Evolutionary conservation across 495 filamentous ascomycete species (phyloP).

Genomic region (Cercophora sp.): DNA sequence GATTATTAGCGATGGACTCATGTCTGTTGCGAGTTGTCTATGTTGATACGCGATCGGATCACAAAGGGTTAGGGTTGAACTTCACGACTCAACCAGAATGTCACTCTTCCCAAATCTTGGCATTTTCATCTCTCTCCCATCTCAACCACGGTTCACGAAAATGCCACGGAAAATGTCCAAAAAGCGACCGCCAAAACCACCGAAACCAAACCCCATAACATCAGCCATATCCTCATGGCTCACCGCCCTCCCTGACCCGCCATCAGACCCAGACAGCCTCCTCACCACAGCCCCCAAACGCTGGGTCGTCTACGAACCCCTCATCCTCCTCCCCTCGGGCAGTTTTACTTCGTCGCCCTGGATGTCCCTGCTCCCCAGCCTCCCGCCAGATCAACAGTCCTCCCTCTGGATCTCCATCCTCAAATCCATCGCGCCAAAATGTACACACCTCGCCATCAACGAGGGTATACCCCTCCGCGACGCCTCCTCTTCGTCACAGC

Average conservation of each 20-base stretch:
- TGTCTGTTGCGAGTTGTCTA: not conserved
- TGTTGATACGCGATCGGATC: not conserved
- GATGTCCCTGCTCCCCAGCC: slow-evolving; percentile 36
- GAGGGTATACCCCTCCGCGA: slow-evolving; percentile 59
- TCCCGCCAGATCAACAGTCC: slow-evolving; percentile 1
- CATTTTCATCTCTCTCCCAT: not conserved
- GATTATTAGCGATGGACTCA: not conserved
- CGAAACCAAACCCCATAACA: slow-evolving; percentile 27
- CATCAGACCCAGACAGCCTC: slow-evolving; percentile 18
- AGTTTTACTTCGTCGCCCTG: slow-evolving; percentile 51
- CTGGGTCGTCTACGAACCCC: slow-evolving; percentile 66
- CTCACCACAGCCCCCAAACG: slow-evolving; percentile 51
- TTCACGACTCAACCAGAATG: not conserved
- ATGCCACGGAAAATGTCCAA: slow-evolving; percentile 18
- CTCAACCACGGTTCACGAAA: not conserved
- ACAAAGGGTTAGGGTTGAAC: slow-evolving; percentile 3
- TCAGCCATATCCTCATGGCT: slow-evolving; percentile 31
- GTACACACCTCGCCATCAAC: slow-evolving; percentile 69
- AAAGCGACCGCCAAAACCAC: too few relatives aligned
- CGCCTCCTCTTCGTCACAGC: slow-evolving; percentile 1
- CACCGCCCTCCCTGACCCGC: slow-evolving; percentile 5
- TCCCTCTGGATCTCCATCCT: slow-evolving; percentile 48
- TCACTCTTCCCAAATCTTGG: not conserved
- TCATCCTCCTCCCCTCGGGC: slow-evolving; percentile 62
- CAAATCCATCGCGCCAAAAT: slow-evolving; percentile 40